Evolutionary conservation across 305 asterid genomes (phyloP).

Genomic region (Ilex paraguariensis): DNA sequence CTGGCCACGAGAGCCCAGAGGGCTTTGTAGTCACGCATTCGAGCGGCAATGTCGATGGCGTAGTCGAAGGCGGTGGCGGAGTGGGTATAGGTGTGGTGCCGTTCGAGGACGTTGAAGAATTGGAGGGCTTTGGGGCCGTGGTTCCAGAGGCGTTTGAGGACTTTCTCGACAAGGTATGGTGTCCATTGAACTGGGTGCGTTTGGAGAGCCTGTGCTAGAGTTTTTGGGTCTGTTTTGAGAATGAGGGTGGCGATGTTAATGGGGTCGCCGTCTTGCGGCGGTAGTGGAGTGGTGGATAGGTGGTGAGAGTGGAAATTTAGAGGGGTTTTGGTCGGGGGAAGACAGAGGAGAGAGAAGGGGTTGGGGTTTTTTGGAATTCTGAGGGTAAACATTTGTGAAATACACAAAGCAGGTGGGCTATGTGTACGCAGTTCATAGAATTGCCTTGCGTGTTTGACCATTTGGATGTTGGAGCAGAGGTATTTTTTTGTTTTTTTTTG

Average conservation of each 20-base stretch:
- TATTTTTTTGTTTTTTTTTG: no score
- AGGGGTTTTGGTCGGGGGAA: neutral
- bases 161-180: conserved; percentile 50
- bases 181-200: conserved; percentile 38
- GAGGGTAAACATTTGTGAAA: no score
- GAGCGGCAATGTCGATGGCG: conserved; percentile 75
- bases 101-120: conserved; percentile 61
- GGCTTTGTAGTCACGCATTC: conserved; percentile 64
- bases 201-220: conserved; percentile 34
- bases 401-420: no score
- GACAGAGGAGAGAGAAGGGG: no score
- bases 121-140: conserved; percentile 93
- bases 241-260: conserved; percentile 38
- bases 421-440: no score
- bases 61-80: conserved; percentile 61
- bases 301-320: neutral
- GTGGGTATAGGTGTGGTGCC: conserved; percentile 59
- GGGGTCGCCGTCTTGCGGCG: conserved; percentile 26
- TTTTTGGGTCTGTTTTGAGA: conserved; percentile 41
- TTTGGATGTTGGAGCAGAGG: no score
- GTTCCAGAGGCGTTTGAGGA: conserved; percentile 90
- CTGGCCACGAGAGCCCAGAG: conserved; percentile 51
- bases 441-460: no score
- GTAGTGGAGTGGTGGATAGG: conserved; percentile 5
- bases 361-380: no score